Percentiles rank a stretch among this genome's conserved stretches.
Conservation (phyloP, 176 grass and related monocot genomes). For the Oryza meridionalis region DNA sequence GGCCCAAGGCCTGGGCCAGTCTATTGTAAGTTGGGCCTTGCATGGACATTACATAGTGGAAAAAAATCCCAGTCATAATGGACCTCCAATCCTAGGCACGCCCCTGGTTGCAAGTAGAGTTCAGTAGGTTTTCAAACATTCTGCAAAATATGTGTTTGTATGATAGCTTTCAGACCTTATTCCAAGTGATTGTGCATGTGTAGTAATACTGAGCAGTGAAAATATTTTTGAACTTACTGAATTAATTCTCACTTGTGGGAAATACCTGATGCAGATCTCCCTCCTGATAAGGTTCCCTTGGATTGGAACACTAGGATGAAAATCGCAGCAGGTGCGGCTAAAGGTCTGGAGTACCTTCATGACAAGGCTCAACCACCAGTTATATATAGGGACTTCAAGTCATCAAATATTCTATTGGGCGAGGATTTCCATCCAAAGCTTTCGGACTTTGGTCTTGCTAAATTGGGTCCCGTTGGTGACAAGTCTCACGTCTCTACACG, state of each 20-base stretch:
- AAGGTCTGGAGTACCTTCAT: slow-evolving; percentile 94
- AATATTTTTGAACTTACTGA: slow-evolving; percentile 21
- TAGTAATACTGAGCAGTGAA: neutral
- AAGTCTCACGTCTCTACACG: slow-evolving; percentile 97
- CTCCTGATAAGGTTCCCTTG: slow-evolving; percentile 63
- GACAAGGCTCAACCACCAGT: slow-evolving; percentile 80
- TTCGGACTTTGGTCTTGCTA: slow-evolving; percentile 93
- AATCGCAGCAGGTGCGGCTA: slow-evolving; percentile 88
- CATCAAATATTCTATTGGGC: slow-evolving; percentile 86
- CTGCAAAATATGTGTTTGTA: slow-evolving; percentile 5
- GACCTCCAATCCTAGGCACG: too few relatives aligned
- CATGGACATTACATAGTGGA: too few relatives aligned
- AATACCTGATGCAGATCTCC: slow-evolving; percentile 67
- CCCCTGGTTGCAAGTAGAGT: neutral
- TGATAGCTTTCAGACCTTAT: neutral
- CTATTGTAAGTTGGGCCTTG: too few relatives aligned
- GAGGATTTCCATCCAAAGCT: slow-evolving; percentile 83
- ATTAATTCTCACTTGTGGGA: slow-evolving; percentile 8
- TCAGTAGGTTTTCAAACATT: slow-evolving; percentile 16
- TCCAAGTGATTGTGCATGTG: slow-evolving; percentile 1
- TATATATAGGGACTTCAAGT: slow-evolving; percentile 96
- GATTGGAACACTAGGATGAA: slow-evolving; percentile 95
- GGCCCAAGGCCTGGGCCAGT: too few relatives aligned
- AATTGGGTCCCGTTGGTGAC: slow-evolving; percentile 87
- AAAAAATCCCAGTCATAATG: too few relatives aligned